phyloP scores from a whole-genome alignment of 495 filamentous ascomycete species.

The Diplogelasinospora grovesii region DNA sequence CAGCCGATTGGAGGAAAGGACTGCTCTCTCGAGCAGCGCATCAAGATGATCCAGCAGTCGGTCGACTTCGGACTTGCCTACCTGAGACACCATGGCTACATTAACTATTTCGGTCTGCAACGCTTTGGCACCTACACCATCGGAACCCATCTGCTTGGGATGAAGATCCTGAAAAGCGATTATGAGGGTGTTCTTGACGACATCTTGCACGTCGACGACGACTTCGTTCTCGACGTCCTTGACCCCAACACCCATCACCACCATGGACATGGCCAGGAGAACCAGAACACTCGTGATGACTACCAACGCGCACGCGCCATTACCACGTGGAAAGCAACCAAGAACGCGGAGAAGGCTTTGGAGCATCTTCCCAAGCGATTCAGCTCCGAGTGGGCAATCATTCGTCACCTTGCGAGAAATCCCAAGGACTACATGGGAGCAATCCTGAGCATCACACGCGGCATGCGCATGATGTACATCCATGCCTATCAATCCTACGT shows the following conservation, averaged over 20 bases:
- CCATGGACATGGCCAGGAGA: neutral
- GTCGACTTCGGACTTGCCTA: conserved; percentile 41
- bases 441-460: conserved; percentile 65
- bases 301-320: conserved; percentile 68
- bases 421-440: conserved; percentile 69
- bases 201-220: conserved; percentile 54
- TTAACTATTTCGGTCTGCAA: conserved; percentile 96
- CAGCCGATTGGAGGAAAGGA: conserved; percentile 48
- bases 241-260: conserved; percentile 4
- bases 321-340: conserved; percentile 56
- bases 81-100: conserved; percentile 65
- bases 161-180: conserved; percentile 73
- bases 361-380: conserved; percentile 71
- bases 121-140: conserved; percentile 81
- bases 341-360: conserved; percentile 50
- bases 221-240: conserved; percentile 19
- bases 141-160: conserved; percentile 73
- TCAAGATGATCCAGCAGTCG: conserved; percentile 27
- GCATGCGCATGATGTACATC: conserved; percentile 85
- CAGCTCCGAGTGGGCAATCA: conserved; percentile 68
- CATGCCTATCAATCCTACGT: conserved; percentile 93
- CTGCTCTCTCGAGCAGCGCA: conserved; percentile 29
- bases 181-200: conserved; percentile 69
- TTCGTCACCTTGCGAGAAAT: conserved; percentile 55
- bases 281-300: conserved; percentile 56